Evolutionary conservation across 2,329 filamentous ascomycete genomes (phyloP), one percentile per base, ranked within the genome.

Genomic region (Alternaria atra): DNA sequence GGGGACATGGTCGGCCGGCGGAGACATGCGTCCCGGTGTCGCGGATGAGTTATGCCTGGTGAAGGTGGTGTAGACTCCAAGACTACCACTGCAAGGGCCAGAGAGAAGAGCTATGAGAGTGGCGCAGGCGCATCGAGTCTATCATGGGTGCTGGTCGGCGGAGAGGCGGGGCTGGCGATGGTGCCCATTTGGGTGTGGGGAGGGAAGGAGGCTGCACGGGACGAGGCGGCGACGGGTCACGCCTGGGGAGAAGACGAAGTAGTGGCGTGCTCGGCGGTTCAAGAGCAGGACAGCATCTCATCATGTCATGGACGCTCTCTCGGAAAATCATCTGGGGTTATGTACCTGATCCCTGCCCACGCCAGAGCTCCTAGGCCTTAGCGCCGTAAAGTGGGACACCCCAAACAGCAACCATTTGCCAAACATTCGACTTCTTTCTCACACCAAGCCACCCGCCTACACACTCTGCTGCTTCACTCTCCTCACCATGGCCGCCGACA

Each of bases 401-500:
- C 61, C 60, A 60, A 60, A 61, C 60, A 70, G 64, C 61, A 67
- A 61, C 59, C 61, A 63, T 51, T 50, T 51, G 60, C 65, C 61
- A 63, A 64, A 67, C 62, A 66, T 44, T 63, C 58, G n/a, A 27
- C 43, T 47, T 40, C 39, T 46, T 39, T 40, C 47, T 60, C 25
- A 13, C 34, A 30, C 54, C 44, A 52, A 42, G 51, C 52, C 50
- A 48, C 27, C 37, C 52, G 50, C 54, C 39, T 47, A 50, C 20
- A 30, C 35, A 3, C 30, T 40, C 47, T 30, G 54, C 55, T 54
- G 50, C 55, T 37, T 42, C 55, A 9, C 37, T 51, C 43, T 46
- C 50, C 12, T 50, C 68, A 63, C 43, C 73, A 91, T 91, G 88
- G 85, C 88, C 72, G 81, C 84, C 66, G 84, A 87, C 78, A 82